Percentiles rank a stretch among this genome's conserved stretches.
Evolutionary conservation across 306 rosid genomes (phyloP).

Genomic region (Lathyrus aphaca): DNA sequence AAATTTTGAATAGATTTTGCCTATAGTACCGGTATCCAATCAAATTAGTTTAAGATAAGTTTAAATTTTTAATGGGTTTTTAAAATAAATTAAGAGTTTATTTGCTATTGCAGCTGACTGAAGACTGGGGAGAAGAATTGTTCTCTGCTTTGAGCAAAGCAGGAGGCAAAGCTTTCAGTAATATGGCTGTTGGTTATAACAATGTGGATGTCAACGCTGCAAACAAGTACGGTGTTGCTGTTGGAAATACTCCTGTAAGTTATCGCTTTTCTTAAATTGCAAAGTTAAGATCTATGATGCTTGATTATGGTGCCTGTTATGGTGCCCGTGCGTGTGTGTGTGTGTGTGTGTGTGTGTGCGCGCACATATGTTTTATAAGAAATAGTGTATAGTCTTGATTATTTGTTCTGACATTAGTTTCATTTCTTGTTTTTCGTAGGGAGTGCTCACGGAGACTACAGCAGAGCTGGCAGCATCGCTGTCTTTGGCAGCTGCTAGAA

Average conservation of each 20-base stretch:
- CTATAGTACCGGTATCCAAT: no score
- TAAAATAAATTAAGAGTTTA: neutral
- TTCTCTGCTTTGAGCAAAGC: slow-evolving; percentile 94
- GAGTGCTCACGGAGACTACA: slow-evolving; percentile 97
- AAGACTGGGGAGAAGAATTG: slow-evolving; percentile 98
- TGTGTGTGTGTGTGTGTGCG: neutral
- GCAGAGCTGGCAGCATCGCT: slow-evolving; percentile 98
- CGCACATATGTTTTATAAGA: slow-evolving; percentile 6
- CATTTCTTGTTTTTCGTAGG: slow-evolving; percentile 54
- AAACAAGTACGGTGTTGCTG: slow-evolving; percentile 86
- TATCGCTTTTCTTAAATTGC: neutral
- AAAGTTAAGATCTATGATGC: neutral
- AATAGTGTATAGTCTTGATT: slow-evolving; percentile 21
- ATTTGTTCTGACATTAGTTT: slow-evolving; percentile 31
- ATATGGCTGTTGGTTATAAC: slow-evolving; percentile 98
- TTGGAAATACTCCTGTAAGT: slow-evolving; percentile 85
- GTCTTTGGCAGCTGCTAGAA: slow-evolving; percentile 88
- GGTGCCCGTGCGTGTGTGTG: neutral
- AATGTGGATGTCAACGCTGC: slow-evolving; percentile 94
- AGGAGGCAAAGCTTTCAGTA: slow-evolving; percentile 96
- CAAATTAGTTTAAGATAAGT: no score
- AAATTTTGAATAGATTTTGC: no score
- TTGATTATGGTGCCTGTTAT: neutral
- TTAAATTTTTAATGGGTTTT: no score
- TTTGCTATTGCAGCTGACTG: slow-evolving; percentile 72